These are phyloP conservation scores for Microbotryum saponariae DNA, from an alignment of 1,284 basidiomycete species.

Conservation along the genomic window DNA sequence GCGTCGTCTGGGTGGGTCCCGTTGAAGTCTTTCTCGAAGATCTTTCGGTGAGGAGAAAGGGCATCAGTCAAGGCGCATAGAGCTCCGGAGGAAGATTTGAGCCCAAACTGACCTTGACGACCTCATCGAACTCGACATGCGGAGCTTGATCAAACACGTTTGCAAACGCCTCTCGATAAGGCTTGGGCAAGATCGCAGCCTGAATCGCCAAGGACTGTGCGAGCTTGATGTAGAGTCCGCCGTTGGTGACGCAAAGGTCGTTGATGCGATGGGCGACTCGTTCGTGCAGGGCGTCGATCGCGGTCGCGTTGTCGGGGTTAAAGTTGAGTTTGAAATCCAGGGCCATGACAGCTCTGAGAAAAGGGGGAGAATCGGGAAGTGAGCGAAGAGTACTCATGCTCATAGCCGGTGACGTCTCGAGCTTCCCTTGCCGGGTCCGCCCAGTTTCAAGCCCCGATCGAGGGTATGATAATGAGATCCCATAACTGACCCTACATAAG, in stretches of 20 bases:
- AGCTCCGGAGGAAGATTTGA: not conserved
- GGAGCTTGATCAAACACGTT: constrained; percentile 79
- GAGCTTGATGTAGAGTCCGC: constrained; percentile 83
- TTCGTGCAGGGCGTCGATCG: constrained; percentile 68
- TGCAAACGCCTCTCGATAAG: constrained; percentile 68
- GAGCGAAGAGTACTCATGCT: not conserved
- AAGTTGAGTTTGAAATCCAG: constrained; percentile 81
- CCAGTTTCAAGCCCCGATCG: no score
- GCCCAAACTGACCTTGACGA: constrained; percentile 39
- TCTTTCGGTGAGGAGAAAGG: constrained; percentile 40
- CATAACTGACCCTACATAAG: constrained; percentile 51
- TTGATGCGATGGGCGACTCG: constrained; percentile 71
- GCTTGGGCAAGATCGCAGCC: constrained; percentile 65
- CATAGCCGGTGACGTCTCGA: no score
- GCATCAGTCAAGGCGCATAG: not conserved
- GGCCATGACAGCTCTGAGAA: constrained; percentile 55
- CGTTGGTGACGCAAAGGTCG: constrained; percentile 62
- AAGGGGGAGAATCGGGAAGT: not conserved
- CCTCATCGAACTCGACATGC: constrained; percentile 62
- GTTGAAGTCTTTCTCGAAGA: constrained; percentile 61
- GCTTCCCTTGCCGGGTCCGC: no score
- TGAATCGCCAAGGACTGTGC: constrained; percentile 65
- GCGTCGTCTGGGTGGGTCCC: constrained; percentile 58
- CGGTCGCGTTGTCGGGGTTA: constrained; percentile 52
- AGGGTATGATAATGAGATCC: no score